Evolutionary conservation across 768 basidiomycete genomes (phyloP), one percentile per base, ranked within the genome.

Genomic region (Antrodiella citrinella): DNA sequence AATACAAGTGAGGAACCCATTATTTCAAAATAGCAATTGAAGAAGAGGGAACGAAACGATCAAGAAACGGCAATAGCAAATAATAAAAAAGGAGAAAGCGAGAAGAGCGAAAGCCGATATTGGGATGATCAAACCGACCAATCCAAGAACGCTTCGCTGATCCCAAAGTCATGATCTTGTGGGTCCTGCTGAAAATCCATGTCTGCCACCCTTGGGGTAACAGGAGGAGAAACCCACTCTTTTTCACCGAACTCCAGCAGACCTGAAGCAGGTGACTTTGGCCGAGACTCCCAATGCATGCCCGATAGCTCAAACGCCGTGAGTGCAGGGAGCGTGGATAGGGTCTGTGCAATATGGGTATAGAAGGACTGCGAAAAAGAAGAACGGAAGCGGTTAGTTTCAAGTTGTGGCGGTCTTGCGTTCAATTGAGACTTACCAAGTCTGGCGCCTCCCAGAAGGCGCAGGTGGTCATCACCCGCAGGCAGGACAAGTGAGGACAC

Each of bases 271-370:
- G 20, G 21, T n/a, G 44, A 39, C 55, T 66, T 69, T 43, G 66
- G 70, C n/a, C 74, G 72, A 4, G 78, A 80, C 44, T 75, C 72
- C 84, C 86, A 89, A 55, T 82, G 83, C 67, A 88, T 78, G 26
- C 86, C 87, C 44, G 76, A 82, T 23, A 89, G 76, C 61, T 88
- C 86, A 59, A 86, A 86, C 43, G 77, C 76, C 54, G 74, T 68
- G 26, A 89, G 73, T 49, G 76, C 67, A n/a, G 77, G 67, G 54
- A 89, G 75, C 5, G 74, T 73, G n/a, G 73, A 69, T 53, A 90
- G 71, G 4, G 72, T 69, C 44, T 67, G 66, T 48, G 83, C 75
- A 40, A 84, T 76, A 54, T 81, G 73, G 44, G 78, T 69, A 58
- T 83, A 82, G 60, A 84, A 84, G 18, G 72, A 69, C 82, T 88